Base-by-base conservation (phyloP, 2,329 filamentous ascomycete species). In the Hypomyces rosellus region DNA sequence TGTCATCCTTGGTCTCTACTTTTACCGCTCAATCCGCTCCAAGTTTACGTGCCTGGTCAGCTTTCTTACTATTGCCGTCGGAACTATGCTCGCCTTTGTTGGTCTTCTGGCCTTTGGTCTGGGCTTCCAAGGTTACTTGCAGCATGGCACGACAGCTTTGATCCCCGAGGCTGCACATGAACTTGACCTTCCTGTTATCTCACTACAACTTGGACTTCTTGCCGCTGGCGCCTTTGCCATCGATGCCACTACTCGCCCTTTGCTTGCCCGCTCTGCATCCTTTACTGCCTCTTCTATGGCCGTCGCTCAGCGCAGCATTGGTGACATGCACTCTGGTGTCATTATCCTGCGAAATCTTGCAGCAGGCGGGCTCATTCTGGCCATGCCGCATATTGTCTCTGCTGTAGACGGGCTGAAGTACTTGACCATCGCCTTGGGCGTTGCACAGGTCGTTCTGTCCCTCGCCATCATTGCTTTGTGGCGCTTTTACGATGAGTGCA, bases 211-310 rank as follows among this genome's bases (percentile, higher is more conserved):
- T 1, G 76, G 71, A 8, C 64, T 78, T 8, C 61, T 78, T 1
- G 74, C 74, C 0, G 69, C 68, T 1, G 75, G 74, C 16, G 62
- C 63, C 0, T 60, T 68, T 22, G 56, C 66, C 2, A 63, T 78
- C 5, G 70, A 75, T 48, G 64, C 67, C 3, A 67, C 71, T 1
- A 65, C 67, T 2, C 61, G 64, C 3, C 74, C 75, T 2, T 59
- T 74, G 22, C 66, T 79, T 41, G 65, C 67, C 22, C 66, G 69
- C n/a, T 77, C 74, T 33, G 72, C 75, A 7, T 70, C 71, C 42
- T 78, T 75, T 54, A 78, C 74, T 0, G 72, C 69, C 3, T 67
- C 72, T 5, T 77, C 69, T 58, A 64, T 77, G 20, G 65, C 64
- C n/a, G 63, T 71, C 12, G 69, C 69, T 20, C 66, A 75, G 47